Percentiles rank a stretch among this genome's conserved stretches.
Conservation (phyloP, 805 yeast species). For the Candida gorgasii region DNA sequence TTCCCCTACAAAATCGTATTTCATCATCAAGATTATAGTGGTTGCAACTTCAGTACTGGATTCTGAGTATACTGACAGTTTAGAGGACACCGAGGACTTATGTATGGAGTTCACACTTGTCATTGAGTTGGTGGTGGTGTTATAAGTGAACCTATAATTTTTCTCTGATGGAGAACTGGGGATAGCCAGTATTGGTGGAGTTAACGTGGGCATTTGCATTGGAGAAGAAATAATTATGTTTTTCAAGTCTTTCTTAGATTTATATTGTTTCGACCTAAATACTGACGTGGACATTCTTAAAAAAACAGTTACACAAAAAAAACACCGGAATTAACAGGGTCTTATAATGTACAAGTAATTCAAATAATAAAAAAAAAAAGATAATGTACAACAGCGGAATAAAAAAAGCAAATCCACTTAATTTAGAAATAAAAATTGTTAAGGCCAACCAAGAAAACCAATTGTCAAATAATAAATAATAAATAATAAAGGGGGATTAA, state of each 20-base stretch:
- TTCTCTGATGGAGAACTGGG: background rate
- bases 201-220: background rate
- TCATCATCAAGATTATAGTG: conserved; percentile 28
- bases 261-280: conserved; percentile 25
- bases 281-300: conserved; percentile 24
- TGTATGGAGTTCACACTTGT: background rate
- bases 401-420: background rate
- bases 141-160: background rate
- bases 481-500: conserved; percentile 6
- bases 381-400: background rate
- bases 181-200: background rate
- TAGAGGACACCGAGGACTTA: conserved; percentile 1
- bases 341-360: background rate
- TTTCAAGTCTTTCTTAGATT: conserved; percentile 27
- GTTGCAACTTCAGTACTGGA: background rate
- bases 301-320: background rate
- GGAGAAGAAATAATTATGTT: conserved; percentile 23
- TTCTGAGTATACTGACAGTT: conserved; percentile 1
- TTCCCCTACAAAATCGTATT: conserved; percentile 34
- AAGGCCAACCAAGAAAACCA: too few species aligned
- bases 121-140: background rate
- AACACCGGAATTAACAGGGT: background rate
- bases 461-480: too few species aligned
- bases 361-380: background rate
- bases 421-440: too few species aligned